Conservation (phyloP, 2,329 filamentous ascomycete species). For the Colletotrichum chlorophyti region DNA sequence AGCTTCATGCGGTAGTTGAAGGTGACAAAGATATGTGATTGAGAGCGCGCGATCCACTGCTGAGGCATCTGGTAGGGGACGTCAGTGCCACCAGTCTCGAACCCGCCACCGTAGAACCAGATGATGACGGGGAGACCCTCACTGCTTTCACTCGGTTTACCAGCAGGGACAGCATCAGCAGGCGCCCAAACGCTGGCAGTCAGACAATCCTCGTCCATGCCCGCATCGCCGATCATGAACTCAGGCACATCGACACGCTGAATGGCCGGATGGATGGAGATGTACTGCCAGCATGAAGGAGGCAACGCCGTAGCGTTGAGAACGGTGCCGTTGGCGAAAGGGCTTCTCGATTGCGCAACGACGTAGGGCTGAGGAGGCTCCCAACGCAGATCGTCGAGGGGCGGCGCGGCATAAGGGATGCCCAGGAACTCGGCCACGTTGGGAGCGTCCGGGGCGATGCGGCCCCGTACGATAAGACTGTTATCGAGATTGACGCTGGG, state of each 20-base stretch:
- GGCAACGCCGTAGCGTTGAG: conserved; percentile 17
- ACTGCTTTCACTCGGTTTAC: not conserved
- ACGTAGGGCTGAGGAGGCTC: conserved; percentile 39
- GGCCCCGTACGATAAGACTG: conserved; percentile 17
- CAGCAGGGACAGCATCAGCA: conserved; percentile 5
- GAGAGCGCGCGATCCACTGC: conserved; percentile 37
- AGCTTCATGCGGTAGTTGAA: conserved; percentile 41
- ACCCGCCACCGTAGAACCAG: conserved; percentile 37
- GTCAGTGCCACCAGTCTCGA: conserved; percentile 35
- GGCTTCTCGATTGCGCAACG: not conserved
- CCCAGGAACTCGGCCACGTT: conserved; percentile 34
- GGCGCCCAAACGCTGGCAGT: conserved; percentile 56
- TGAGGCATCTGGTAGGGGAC: conserved; percentile 36
- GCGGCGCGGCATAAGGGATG: conserved; percentile 64
- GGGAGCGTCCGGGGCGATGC: conserved; percentile 13
- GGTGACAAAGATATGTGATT: conserved; percentile 37
- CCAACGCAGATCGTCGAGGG: conserved; percentile 57
- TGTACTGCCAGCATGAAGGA: conserved; percentile 26
- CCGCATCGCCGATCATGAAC: conserved; percentile 26
- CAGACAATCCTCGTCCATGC: conserved; percentile 65
- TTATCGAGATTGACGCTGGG: conserved; percentile 18
- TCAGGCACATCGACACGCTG: conserved; percentile 23
- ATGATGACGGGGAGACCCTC: conserved; percentile 27
- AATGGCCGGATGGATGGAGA: conserved; percentile 24
- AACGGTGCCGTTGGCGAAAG: conserved; percentile 17